Conservation (phyloP, 768 basidiomycete species). For the Melanogaster broomeanus region DNA sequence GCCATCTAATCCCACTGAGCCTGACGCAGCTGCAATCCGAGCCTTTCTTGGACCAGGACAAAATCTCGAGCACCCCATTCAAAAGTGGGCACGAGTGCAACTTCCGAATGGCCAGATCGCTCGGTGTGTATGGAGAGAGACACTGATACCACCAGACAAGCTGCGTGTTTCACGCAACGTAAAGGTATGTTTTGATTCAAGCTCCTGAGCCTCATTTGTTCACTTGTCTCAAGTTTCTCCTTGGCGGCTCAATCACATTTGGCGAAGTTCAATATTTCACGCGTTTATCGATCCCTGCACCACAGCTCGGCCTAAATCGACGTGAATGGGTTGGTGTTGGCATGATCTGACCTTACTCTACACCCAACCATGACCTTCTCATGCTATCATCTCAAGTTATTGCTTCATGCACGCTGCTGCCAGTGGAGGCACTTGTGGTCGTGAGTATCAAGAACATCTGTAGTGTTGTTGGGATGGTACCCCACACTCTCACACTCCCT, state of each 20-base stretch:
- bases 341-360: constrained; percentile 21
- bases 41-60: neutral
- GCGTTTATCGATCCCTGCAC: constrained; percentile 7
- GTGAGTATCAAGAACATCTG: constrained; percentile 11
- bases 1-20: neutral
- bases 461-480: constrained; percentile 26
- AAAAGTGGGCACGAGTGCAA: constrained; percentile 18
- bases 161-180: neutral
- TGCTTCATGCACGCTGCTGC: constrained; percentile 15
- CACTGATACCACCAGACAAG: neutral
- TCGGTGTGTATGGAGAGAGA: constrained; percentile 3
- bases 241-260: neutral
- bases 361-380: constrained; percentile 16
- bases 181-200: neutral
- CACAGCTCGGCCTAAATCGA: neutral
- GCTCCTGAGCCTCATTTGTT: neutral
- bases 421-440: constrained; percentile 16
- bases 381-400: constrained; percentile 15
- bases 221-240: neutral
- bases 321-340: constrained; percentile 9
- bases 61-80: neutral
- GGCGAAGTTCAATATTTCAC: neutral
- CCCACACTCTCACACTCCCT: constrained; percentile 8
- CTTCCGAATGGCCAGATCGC: constrained; percentile 26
- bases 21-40: neutral